These are phyloP conservation scores for Trypanosoma vivax DNA, from an alignment of 208 protist species.

Conservation along the genomic window DNA sequence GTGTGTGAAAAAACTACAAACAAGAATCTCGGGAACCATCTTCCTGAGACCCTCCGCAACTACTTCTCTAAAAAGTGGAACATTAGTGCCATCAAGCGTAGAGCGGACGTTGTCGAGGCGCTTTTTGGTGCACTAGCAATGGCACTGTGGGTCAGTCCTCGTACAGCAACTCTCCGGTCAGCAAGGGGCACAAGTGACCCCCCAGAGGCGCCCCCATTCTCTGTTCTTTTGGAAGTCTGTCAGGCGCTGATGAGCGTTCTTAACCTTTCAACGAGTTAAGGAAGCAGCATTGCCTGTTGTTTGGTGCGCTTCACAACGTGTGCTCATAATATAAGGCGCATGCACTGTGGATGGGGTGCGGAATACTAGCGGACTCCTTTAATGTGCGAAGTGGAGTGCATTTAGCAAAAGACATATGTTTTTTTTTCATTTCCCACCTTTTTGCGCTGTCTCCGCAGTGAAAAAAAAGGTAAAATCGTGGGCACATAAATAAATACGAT, in stretches of 20 bases:
- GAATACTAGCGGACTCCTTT: too few species aligned
- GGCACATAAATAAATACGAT: too few species aligned
- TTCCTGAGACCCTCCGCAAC: conserved; percentile 20
- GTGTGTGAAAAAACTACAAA: conserved; percentile 18
- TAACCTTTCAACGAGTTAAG: conserved; percentile 1
- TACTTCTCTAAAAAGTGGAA: conserved; percentile 17
- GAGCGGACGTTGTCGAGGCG: conserved; percentile 42
- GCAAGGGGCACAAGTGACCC: background rate
- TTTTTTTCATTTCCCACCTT: too few species aligned
- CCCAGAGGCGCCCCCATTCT: conserved; percentile 1
- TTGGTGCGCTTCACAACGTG: too few species aligned
- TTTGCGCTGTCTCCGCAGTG: too few species aligned
- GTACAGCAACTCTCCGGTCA: background rate
- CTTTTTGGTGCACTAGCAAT: conserved; percentile 42
- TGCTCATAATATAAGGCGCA: too few species aligned
- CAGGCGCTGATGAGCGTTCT: conserved; percentile 16
- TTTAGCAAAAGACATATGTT: too few species aligned
- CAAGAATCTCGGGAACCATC: conserved; percentile 9
- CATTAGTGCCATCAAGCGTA: conserved; percentile 30
- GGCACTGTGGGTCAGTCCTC: conserved; percentile 38
- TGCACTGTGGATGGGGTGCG: too few species aligned
- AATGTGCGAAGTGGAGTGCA: too few species aligned
- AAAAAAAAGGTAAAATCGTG: too few species aligned
- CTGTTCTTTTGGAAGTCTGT: conserved; percentile 1
- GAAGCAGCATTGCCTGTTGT: background rate